phyloP scores from a whole-genome alignment of 345 rosid species.

The Carallia brachiata region DNA sequence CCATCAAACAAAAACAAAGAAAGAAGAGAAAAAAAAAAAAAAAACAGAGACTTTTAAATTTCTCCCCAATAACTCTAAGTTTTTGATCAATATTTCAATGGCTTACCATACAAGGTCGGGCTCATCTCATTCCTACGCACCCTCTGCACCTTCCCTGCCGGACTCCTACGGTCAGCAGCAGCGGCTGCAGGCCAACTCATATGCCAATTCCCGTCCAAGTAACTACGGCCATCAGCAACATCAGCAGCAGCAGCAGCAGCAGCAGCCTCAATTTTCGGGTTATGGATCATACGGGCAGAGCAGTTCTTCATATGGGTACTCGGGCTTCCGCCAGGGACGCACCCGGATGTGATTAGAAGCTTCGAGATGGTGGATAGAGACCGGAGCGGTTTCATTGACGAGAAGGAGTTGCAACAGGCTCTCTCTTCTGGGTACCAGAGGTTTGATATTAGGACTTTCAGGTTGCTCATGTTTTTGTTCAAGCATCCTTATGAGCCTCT shows the following conservation, averaged over 20 bases:
- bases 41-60: too few species aligned
- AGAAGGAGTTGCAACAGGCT: slow-evolving; percentile 57
- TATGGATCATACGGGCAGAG: slow-evolving; percentile 20
- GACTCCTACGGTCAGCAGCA: slow-evolving; percentile 23
- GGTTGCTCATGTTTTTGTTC: slow-evolving; percentile 64
- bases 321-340: slow-evolving; percentile 47
- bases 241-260: slow-evolving; percentile 18
- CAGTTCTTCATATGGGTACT: slow-evolving; percentile 11
- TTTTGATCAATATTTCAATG: neutral
- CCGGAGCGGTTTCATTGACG: slow-evolving; percentile 63
- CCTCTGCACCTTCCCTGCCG: slow-evolving; percentile 50
- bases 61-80: too few species aligned
- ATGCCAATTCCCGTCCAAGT: neutral
- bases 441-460: slow-evolving; percentile 48
- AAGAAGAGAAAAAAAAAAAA: too few species aligned
- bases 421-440: slow-evolving; percentile 48
- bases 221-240: slow-evolving; percentile 7
- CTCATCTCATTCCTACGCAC: slow-evolving; percentile 33
- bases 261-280: neutral
- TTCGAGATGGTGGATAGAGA: slow-evolving; percentile 61
- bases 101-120: neutral
- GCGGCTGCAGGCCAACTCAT: neutral
- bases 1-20: too few species aligned
- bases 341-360: slow-evolving; percentile 49
- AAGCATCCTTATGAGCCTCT: slow-evolving; percentile 49